Conservation (phyloP, 2,329 filamentous ascomycete species). For the Claviceps digitariae region DNA sequence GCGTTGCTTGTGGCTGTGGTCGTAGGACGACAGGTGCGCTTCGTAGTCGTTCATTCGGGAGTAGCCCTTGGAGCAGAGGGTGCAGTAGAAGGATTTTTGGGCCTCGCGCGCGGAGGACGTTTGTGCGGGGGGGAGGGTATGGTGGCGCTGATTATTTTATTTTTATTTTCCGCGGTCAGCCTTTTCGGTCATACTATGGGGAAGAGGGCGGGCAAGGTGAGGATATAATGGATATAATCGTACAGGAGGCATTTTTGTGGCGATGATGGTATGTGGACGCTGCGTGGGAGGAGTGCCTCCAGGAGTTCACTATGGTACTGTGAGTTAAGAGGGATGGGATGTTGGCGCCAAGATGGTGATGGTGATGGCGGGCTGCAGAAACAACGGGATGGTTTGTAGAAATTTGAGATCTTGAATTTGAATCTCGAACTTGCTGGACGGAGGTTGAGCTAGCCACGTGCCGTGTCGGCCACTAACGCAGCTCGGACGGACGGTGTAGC, state of each 20-base stretch:
- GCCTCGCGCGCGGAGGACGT: constrained; percentile 59
- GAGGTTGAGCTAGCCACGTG: too few species aligned
- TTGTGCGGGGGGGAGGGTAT: constrained; percentile 44
- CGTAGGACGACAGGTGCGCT: constrained; percentile 84
- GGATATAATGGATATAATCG: constrained; percentile 11
- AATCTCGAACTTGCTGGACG: too few species aligned
- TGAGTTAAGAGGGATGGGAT: neutral
- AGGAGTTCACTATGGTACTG: neutral
- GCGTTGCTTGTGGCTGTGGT: constrained; percentile 87
- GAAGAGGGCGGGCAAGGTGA: constrained; percentile 3
- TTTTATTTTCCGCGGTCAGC: constrained; percentile 21
- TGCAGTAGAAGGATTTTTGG: constrained; percentile 69
- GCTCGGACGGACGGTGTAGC: too few species aligned
- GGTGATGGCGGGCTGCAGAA: neutral
- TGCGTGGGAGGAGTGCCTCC: too few species aligned
- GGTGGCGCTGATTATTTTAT: constrained; percentile 33
- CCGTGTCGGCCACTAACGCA: too few species aligned
- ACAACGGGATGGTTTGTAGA: neutral
- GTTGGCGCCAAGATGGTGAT: neutral
- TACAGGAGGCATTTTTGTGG: constrained; percentile 44
- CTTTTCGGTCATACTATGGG: constrained; percentile 27
- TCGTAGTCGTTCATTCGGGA: constrained; percentile 93
- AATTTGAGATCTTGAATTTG: too few species aligned
- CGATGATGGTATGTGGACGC: too few species aligned
- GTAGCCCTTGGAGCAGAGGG: constrained; percentile 88